Base-by-base conservation (phyloP, 768 basidiomycete species). In the Xerocomellus chrysenteron region DNA sequence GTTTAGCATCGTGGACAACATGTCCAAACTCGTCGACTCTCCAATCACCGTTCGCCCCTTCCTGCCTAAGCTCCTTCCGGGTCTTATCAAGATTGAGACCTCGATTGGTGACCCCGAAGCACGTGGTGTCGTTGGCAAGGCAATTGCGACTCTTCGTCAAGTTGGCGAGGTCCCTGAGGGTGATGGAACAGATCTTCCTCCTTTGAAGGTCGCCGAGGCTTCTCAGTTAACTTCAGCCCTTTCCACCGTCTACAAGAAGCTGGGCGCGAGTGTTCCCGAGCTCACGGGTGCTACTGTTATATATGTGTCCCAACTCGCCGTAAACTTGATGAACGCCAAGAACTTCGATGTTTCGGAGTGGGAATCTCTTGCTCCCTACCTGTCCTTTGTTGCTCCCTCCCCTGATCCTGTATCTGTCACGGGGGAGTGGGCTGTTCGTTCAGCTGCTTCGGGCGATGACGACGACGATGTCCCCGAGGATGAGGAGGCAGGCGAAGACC, bases 71-170 rank as follows among this genome's bases (percentile, higher is more conserved):
- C 88, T 98, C 35, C 86, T 98, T 65, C 95, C 95, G 26, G 94
- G 92, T 64, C 82, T 98, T 54, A 84, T 98, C 81, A 98, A 98
- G 86, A 88, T 96, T 62, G 91, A 96, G 81, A 82, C 83, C 58
- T 84, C 89, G 68, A 93, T 98, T 57, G 95, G 92, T 78, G 97
- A 99, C 76, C 97, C 97, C 53, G 97, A 99, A 75, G 97, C 97
- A 45, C 97, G 97, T 75, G 81, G 86, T 56, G 90, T 98, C 63
- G 86, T 95, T 65, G 85, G 82, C 74, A 88, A 86, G 70, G 96
- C 97, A 56, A 97, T 99, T 73, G 84, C 83, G 41, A 99, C 97
- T 64, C 90, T 99, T 68, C 94, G 96, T 69, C 87, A 94, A 74
- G 89, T 97, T 62, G 95, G 92, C 64, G 84, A 98, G 72, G 86